These are phyloP conservation scores for Trichothecium sympodiale DNA, from an alignment of 2,329 filamentous ascomycete species.

Conservation along the genomic window DNA sequence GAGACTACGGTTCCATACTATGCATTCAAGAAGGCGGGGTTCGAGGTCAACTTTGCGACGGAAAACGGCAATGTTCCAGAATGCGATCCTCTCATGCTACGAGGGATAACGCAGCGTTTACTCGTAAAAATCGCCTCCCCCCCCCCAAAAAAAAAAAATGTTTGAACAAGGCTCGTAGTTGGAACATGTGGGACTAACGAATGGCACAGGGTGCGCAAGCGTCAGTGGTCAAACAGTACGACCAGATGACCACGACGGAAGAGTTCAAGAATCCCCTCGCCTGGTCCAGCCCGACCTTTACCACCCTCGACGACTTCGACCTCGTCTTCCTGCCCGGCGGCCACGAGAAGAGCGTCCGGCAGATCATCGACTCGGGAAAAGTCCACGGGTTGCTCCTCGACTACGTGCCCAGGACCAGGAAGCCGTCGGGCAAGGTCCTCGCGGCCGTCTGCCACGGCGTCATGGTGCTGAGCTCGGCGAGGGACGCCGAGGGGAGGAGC, in stretches of 20 bases:
- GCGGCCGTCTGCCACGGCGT: slow-evolving; percentile 43
- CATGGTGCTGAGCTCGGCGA: slow-evolving; percentile 34
- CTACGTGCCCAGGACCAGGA: slow-evolving; percentile 36
- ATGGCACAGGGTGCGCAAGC: slow-evolving; percentile 34
- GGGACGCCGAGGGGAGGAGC: slow-evolving; percentile 25
- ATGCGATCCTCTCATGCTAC: slow-evolving; percentile 38
- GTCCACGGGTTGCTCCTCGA: slow-evolving; percentile 31
- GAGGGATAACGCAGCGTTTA: slow-evolving; percentile 36
- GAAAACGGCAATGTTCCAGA: slow-evolving; percentile 32
- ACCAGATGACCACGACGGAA: slow-evolving; percentile 27
- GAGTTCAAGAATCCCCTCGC: slow-evolving; percentile 30
- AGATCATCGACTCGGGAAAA: slow-evolving; percentile 35
- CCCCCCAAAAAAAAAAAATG: too few species aligned
- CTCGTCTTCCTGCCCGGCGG: slow-evolving; percentile 40
- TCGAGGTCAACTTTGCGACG: slow-evolving; percentile 36
- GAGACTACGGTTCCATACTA: slow-evolving; percentile 39
- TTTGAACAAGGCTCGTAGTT: too few species aligned
- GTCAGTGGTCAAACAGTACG: slow-evolving; percentile 28
- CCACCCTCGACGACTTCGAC: slow-evolving; percentile 28
- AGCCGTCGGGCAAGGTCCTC: slow-evolving; percentile 29
- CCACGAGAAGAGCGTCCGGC: slow-evolving; percentile 39
- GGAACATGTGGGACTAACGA: too few species aligned
- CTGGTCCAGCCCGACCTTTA: slow-evolving; percentile 33
- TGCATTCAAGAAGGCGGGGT: slow-evolving; percentile 34
- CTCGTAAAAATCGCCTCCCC: slow-evolving; percentile 21